Evolutionary conservation across 192 early-diverging fungal genomes (phyloP).

Genomic region (Lunasporangiospora selenospora): DNA sequence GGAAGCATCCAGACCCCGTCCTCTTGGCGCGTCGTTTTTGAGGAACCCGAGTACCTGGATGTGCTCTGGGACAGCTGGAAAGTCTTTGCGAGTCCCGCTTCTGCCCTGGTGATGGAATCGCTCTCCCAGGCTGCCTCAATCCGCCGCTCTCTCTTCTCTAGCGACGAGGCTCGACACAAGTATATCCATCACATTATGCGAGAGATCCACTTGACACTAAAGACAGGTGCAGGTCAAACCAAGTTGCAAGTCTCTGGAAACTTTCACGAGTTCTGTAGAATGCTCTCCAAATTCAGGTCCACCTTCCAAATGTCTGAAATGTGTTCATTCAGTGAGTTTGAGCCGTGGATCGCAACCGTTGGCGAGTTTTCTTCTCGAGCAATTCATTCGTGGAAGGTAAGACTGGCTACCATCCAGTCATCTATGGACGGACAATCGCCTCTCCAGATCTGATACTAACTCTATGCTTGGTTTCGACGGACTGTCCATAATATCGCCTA

Average conservation of each 20-base stretch:
- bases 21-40: conserved; percentile 78
- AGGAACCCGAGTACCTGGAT: conserved; percentile 73
- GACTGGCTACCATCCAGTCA: background rate
- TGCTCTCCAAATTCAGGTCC: conserved; percentile 82
- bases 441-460: conserved; percentile 25
- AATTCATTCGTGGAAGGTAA: conserved; percentile 69
- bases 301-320: conserved; percentile 85
- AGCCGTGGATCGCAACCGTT: conserved; percentile 68
- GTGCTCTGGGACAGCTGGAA: conserved; percentile 62
- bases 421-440: conserved; percentile 47
- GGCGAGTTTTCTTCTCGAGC: conserved; percentile 70
- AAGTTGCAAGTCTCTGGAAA: conserved; percentile 75
- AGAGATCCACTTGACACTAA: conserved; percentile 73
- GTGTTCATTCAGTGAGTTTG: conserved; percentile 72
- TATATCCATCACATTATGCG: conserved; percentile 77
- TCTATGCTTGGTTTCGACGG: too few relatives aligned
- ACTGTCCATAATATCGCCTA: too few relatives aligned
- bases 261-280: conserved; percentile 86
- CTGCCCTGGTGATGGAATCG: conserved; percentile 77
- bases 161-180: conserved; percentile 69
- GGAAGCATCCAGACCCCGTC: conserved; percentile 73
- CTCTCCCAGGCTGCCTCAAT: conserved; percentile 81
- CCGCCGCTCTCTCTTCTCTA: conserved; percentile 85
- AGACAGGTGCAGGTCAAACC: conserved; percentile 54
- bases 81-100: conserved; percentile 37